These are phyloP conservation scores for Fusarium sublunatum DNA, from an alignment of 2,329 filamentous ascomycete species.

Conservation along the genomic window DNA sequence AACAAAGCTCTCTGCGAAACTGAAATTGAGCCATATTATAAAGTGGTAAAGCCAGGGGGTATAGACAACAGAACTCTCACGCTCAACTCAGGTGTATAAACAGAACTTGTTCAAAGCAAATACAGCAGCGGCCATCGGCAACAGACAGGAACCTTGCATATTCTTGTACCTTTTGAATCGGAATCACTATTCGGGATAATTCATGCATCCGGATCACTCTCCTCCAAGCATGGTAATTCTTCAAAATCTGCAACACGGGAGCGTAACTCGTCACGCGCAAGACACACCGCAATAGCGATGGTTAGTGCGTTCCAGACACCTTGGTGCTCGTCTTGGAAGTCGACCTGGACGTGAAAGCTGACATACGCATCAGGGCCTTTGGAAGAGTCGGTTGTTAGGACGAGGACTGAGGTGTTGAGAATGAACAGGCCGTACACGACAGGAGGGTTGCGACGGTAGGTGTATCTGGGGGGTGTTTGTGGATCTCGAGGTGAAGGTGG, in stretches of 20 bases:
- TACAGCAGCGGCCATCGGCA: background rate
- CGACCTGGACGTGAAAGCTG: constrained; percentile 57
- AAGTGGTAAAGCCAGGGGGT: background rate
- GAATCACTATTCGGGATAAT: background rate
- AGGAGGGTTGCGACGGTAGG: constrained; percentile 50
- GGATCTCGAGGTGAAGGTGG: constrained; percentile 1
- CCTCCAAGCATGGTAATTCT: constrained; percentile 42
- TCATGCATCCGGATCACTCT: constrained; percentile 56
- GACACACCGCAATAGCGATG: constrained; percentile 54
- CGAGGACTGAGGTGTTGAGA: constrained; percentile 53
- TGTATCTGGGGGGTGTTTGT: constrained; percentile 14
- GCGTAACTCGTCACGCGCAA: constrained; percentile 56
- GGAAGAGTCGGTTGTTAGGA: constrained; percentile 55
- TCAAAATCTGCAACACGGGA: constrained; percentile 52
- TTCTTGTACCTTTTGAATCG: background rate
- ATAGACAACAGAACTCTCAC: constrained; percentile 11
- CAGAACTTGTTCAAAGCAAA: constrained; percentile 8
- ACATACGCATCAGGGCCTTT: constrained; percentile 52
- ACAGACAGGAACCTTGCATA: background rate
- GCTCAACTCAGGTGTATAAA: constrained; percentile 16
- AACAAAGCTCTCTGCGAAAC: background rate
- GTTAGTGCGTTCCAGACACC: constrained; percentile 60
- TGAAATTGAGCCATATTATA: constrained; percentile 8
- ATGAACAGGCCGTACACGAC: constrained; percentile 59
- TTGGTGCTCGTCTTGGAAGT: constrained; percentile 54